phyloP scores from a whole-genome alignment of 768 basidiomycete genomes.

The Crassisporium funariophilum region DNA sequence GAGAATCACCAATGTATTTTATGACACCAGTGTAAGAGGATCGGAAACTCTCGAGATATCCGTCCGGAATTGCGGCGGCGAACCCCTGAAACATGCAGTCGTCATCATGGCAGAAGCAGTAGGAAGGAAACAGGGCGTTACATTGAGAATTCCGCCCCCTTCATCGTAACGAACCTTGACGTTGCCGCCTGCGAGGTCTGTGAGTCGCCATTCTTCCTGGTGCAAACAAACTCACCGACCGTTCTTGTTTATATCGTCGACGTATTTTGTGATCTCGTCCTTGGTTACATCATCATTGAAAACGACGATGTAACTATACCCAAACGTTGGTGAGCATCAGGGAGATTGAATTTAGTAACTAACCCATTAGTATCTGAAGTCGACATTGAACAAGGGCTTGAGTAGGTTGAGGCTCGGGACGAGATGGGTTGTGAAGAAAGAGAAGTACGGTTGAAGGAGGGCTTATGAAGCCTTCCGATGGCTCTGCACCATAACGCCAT shows the following conservation, averaged over 20 bases:
- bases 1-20: too few species aligned
- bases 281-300: constrained; percentile 19
- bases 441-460: not conserved
- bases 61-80: too few species aligned
- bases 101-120: too few species aligned
- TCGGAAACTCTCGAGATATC: too few species aligned
- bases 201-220: not conserved
- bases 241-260: constrained; percentile 9
- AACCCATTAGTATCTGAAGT: not conserved
- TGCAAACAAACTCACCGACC: constrained; percentile 1
- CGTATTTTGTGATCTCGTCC: constrained; percentile 17
- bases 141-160: constrained; percentile 18
- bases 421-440: not conserved
- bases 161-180: constrained; percentile 17
- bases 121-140: too few species aligned
- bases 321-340: not conserved
- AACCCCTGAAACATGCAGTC: too few species aligned
- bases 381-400: constrained; percentile 2
- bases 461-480: not conserved
- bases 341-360: not conserved
- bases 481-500: constrained; percentile 10
- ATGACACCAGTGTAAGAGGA: too few species aligned
- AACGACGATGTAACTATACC: constrained; percentile 17
- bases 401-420: not conserved
- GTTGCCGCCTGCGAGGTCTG: constrained; percentile 11